Evolutionary conservation across 345 rosid genomes (phyloP), one percentile per base, ranked within the genome.

Genomic region (Lepidium africanum): DNA sequence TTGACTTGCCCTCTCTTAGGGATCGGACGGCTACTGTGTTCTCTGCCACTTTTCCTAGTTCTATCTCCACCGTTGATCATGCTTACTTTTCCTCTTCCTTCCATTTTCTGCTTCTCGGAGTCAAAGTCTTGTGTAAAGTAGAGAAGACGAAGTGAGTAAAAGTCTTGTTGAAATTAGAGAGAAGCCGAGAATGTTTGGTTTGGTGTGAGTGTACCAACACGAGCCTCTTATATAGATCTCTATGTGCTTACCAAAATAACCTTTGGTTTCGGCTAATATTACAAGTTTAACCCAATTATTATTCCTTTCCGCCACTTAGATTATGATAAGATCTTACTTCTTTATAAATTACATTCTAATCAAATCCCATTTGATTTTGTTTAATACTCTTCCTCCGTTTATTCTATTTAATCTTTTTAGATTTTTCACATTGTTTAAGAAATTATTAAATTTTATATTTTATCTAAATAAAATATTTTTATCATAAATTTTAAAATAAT

Each of bases 1-100:
- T 85, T 89, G 71, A 89, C 86, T 60, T 77, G 85, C 1, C 96
- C 92, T 78, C 96, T 84, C 80, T 82, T 85, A 1, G 96, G 96
- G 10, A 85, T 79, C 63, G 68, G 84, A 68, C 96, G 91, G 78
- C 83, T 41, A n/a, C 37, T 42, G 11, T 63, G 7, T 9, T 67
- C 53, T 74, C 77, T 21, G 2, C 55, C 41, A 59, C 41, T 9
- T 65, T 78, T 65, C 58, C 59, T 69, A 12, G 78, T 61, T 33
- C 69, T 57, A 66, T 62, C 56, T 61, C 80, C 71, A 11, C 76
- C 75, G 42, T 61, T 69, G 71, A 53, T 78, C 69, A 41, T 50
- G 45, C 13, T 61, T 13, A 2, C 42, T 41, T 71, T 72, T 25
- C 80, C 67, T 36, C 73, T 70, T 4, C 78, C 73, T 35, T 51